Percentiles rank a stretch among this genome's conserved stretches.
Conservation (phyloP, 169 alveolate species). For the Miamiensis avidus region DNA sequence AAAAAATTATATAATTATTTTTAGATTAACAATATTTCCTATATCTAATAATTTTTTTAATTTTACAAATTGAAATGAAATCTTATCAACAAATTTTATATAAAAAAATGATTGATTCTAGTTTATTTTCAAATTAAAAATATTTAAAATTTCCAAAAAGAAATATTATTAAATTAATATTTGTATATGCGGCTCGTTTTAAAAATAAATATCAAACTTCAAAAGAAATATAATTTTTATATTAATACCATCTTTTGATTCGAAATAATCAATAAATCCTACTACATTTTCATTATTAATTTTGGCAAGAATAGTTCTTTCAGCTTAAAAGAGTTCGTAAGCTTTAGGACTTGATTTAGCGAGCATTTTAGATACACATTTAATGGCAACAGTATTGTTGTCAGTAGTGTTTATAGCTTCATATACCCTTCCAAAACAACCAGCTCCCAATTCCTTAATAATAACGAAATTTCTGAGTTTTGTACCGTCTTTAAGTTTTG, state of each 20-base stretch:
- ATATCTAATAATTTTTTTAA: no score
- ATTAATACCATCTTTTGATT: background rate
- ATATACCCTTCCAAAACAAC: slow-evolving; percentile 21
- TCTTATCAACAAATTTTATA: no score
- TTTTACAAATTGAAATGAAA: no score
- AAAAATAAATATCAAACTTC: no score
- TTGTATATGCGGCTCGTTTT: no score
- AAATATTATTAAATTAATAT: no score
- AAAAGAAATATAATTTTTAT: no score
- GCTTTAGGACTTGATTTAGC: background rate
- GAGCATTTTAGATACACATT: background rate
- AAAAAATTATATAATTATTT: no score
- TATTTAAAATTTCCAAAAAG: no score
- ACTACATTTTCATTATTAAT: slow-evolving; percentile 20
- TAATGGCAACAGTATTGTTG: slow-evolving; percentile 15
- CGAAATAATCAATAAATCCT: slow-evolving; percentile 16
- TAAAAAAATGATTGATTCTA: no score
- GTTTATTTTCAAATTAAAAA: no score
- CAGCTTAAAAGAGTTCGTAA: slow-evolving; percentile 4
- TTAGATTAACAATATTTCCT: no score
- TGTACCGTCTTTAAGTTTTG: background rate
- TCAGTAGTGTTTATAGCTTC: background rate
- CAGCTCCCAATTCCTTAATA: slow-evolving; percentile 8
- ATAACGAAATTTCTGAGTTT: background rate
- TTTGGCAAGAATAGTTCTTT: background rate